Evolutionary conservation across 225 moss, liverwort and hornwort genomes (phyloP).

Genomic region (Polytrichum formosum): DNA sequence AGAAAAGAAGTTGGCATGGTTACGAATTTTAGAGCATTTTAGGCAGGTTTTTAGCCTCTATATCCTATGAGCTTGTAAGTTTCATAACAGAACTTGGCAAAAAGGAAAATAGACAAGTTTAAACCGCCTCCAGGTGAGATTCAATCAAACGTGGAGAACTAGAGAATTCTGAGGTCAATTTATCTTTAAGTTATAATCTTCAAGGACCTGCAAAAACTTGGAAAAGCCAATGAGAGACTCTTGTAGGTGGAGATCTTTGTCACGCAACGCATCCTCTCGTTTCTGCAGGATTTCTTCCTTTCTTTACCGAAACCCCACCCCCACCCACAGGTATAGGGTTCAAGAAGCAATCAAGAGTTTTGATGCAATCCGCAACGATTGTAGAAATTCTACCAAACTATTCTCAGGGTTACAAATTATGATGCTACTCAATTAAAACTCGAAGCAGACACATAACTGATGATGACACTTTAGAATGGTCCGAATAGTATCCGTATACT

Average conservation of each 20-base stretch:
- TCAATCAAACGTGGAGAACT: no score
- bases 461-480: no score
- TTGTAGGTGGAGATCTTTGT: constrained; percentile 75
- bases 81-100: not conserved
- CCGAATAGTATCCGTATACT: not conserved
- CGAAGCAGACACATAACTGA: no score
- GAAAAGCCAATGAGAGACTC: constrained; percentile 87
- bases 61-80: no score
- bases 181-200: not conserved
- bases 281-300: constrained; percentile 76
- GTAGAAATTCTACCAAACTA: no score
- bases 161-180: no score
- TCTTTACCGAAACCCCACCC: constrained; percentile 31
- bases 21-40: no score
- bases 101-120: not conserved
- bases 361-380: no score
- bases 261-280: constrained; percentile 65
- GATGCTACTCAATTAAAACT: not conserved
- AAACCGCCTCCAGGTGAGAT: not conserved
- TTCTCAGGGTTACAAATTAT: no score
- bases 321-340: not conserved
- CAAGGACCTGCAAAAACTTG: constrained; percentile 66
- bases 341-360: no score
- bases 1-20: no score
- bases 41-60: no score